Percentiles rank a stretch among this genome's conserved stretches.
Conservation (phyloP, 176 grass and related monocot genomes). For the Eleusine indica region DNA sequence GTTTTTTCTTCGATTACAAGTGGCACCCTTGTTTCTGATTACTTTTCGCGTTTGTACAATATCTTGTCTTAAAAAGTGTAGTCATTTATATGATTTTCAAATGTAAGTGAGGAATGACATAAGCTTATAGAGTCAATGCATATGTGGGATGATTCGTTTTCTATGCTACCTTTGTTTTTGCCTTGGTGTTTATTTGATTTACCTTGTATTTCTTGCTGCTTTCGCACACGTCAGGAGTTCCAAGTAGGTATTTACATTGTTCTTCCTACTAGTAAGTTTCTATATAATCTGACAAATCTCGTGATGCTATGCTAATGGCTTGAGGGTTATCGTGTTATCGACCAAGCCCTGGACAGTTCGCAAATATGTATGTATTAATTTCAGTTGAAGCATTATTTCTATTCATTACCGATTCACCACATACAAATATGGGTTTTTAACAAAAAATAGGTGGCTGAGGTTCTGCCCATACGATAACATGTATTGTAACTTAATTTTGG, state of each 20-base stretch:
- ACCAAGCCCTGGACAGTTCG: constrained; percentile 72
- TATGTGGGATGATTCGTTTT: constrained; percentile 22
- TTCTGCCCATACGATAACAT: constrained; percentile 71
- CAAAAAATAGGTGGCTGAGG: constrained; percentile 72
- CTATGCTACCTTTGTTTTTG: constrained; percentile 21
- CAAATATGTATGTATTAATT: constrained; percentile 96
- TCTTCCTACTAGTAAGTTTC: constrained; percentile 72
- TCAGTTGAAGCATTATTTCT: constrained; percentile 62
- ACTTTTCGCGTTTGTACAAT: neutral
- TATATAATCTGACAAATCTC: constrained; percentile 84
- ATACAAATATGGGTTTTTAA: constrained; percentile 70
- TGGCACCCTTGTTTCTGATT: neutral
- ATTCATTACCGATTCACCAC: constrained; percentile 49
- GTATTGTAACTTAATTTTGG: constrained; percentile 86
- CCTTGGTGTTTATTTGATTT: constrained; percentile 41
- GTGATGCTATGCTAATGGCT: constrained; percentile 83
- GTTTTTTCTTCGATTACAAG: neutral
- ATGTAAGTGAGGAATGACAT: constrained; percentile 14
- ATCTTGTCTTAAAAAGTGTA: neutral
- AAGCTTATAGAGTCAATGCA: constrained; percentile 20
- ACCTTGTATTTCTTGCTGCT: constrained; percentile 48
- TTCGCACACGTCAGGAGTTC: constrained; percentile 53
- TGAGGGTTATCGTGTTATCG: constrained; percentile 65
- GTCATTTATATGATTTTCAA: constrained; percentile 1
- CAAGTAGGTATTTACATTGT: constrained; percentile 78